Evolutionary conservation across 352 stramenopile species (phyloP).

Genomic region (Pythium phragmitis): DNA sequence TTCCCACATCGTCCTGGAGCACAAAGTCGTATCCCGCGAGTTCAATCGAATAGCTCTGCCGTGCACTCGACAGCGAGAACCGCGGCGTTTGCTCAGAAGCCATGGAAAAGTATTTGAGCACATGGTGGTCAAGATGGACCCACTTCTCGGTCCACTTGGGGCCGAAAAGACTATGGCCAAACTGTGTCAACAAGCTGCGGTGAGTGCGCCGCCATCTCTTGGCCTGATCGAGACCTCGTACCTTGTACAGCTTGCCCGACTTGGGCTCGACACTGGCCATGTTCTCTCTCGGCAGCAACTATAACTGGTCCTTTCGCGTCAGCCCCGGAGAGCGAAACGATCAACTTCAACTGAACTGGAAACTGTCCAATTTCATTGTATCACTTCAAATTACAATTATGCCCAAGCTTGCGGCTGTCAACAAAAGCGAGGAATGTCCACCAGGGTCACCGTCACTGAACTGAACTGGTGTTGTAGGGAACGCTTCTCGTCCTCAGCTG

Average conservation of each 20-base stretch:
- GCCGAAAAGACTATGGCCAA: constrained; percentile 54
- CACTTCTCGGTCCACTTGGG: constrained; percentile 82
- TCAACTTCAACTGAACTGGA: too few species aligned
- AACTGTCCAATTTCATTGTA: too few species aligned
- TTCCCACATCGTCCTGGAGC: constrained; percentile 40
- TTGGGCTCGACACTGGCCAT: constrained; percentile 48
- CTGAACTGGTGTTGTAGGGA: too few species aligned
- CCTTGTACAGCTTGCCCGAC: constrained; percentile 68
- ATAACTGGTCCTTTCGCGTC: neutral
- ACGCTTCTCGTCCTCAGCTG: too few species aligned
- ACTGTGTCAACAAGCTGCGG: constrained; percentile 24
- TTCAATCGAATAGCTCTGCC: constrained; percentile 45
- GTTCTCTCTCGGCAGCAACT: neutral
- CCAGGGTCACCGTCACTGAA: too few species aligned
- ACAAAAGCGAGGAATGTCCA: too few species aligned
- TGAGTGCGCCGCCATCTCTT: neutral
- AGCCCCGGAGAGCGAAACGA: too few species aligned
- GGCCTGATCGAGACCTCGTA: constrained; percentile 6
- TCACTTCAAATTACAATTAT: too few species aligned
- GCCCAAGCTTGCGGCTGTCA: too few species aligned
- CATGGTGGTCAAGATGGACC: constrained; percentile 66
- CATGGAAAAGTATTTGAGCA: constrained; percentile 80
- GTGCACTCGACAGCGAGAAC: constrained; percentile 57
- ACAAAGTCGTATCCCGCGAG: constrained; percentile 51
- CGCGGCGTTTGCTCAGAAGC: constrained; percentile 50